Base-by-base conservation (phyloP, 2,329 filamentous ascomycete species). In the Paraphaeosphaeria minitans region DNA sequence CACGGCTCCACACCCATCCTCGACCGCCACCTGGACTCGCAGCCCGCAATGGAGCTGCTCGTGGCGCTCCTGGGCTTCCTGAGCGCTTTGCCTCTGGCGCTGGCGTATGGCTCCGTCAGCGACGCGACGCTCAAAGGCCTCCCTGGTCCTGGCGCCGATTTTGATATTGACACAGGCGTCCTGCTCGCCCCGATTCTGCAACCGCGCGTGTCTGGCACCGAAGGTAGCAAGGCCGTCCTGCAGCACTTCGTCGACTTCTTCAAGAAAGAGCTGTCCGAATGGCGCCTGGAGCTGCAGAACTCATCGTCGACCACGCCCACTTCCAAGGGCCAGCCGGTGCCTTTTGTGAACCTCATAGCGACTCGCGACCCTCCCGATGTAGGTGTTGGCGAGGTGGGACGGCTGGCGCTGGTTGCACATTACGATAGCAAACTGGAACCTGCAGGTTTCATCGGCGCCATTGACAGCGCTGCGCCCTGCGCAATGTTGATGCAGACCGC, bases 401-500 rank as follows among this genome's bases (percentile, higher is more conserved):
- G 93, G 52, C 79, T 99, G 74, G 93, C 92, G 6, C 82, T 99
- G 60, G 95, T 94, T 14, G 95, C 95, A 24, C 95, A 99, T 76
- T 98, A 97, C 76, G 95, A 99, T 73, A 95, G 89, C 75, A 90
- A 96, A 78, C 83, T 90, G 62, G 83, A 83, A 31, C 95, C 94
- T 0, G 80, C 88, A 58, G 94, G 92, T 0, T 99, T 99, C 76
- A 91, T 99, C 62, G 95, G 95, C 0, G 95, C 94, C 0, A 95
- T 87, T 13, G 95, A 99, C 73, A 97, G 93, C 69, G 95, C 95
- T 0, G 95, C 91, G 19, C 93, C 95, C 16, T 98, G 94, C 77
- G 95, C 95, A 0, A 93, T 99, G 84, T 83, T 99, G 54, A 83
- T 99, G 85, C 92, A 97, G 74, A 86, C 90, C 13, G 91, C 93